Evolutionary conservation across 2,329 filamentous ascomycete species (phyloP).

Genomic region (Bipolaris oryzae): DNA sequence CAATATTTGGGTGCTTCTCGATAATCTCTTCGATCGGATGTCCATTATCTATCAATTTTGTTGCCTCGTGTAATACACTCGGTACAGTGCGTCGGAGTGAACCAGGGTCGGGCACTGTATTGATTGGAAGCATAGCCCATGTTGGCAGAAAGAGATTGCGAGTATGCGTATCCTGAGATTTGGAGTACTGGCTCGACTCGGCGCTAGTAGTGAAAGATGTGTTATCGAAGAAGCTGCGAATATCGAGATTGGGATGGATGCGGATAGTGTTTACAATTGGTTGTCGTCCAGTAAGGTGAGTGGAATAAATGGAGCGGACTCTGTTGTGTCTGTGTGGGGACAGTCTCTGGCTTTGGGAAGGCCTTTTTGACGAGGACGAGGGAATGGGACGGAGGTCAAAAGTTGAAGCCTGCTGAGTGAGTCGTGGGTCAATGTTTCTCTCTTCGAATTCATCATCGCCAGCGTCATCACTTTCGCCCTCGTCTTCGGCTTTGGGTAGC

Average conservation of each 20-base stretch:
- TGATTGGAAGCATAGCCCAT: conserved; percentile 35
- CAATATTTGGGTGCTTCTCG: conserved; percentile 30
- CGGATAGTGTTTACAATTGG: conserved; percentile 27
- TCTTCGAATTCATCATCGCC: conserved; percentile 9
- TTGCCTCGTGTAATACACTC: conserved; percentile 20
- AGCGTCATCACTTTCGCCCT: conserved; percentile 15
- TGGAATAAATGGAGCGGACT: conserved; percentile 23
- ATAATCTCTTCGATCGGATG: conserved; percentile 18
- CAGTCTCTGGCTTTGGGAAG: conserved; percentile 10
- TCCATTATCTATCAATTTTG: conserved; percentile 20
- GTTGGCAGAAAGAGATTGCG: conserved; percentile 30
- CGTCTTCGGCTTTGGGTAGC: conserved; percentile 15
- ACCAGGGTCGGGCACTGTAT: conserved; percentile 27
- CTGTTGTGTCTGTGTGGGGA: conserved; percentile 12
- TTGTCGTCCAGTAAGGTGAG: conserved; percentile 27
- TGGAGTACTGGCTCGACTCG: conserved; percentile 15
- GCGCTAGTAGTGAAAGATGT: conserved; percentile 23
- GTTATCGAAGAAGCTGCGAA: conserved; percentile 27
- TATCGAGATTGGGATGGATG: conserved; percentile 31
- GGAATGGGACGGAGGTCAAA: conserved; percentile 4
- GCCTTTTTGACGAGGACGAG: conserved; percentile 16
- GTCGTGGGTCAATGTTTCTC: conserved; percentile 20
- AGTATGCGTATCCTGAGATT: conserved; percentile 16
- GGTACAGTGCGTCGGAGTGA: conserved; percentile 20
- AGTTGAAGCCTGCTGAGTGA: conserved; percentile 9